Conservation (phyloP, 371 early-diverging fungal genomes). For the Mortierella sp. region DNA sequence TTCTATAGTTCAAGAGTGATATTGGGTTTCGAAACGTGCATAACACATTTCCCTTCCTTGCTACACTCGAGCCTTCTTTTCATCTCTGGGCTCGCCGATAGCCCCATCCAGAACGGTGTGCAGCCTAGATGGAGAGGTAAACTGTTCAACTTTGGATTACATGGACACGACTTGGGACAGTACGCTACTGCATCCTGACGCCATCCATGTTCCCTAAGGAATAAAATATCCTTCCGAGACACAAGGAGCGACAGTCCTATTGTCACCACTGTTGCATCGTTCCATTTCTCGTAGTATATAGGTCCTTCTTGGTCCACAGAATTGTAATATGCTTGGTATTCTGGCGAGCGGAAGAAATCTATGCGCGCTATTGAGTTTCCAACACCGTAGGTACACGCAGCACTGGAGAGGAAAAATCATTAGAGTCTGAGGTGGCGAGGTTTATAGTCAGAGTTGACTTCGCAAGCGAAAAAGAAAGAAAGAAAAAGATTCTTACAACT, state of each 20-base stretch:
- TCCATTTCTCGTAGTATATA: constrained; percentile 42
- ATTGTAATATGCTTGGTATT: constrained; percentile 26
- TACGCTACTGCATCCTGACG: constrained; percentile 9
- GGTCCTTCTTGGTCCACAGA: constrained; percentile 31
- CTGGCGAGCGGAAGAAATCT: constrained; percentile 40
- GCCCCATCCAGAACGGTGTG: constrained; percentile 29
- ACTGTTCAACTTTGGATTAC: constrained; percentile 7
- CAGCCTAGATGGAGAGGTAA: constrained; percentile 25
- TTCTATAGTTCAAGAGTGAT: neutral
- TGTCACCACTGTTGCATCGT: constrained; percentile 31
- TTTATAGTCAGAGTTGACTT: neutral
- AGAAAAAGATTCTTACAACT: constrained; percentile 17
- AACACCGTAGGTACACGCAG: constrained; percentile 32
- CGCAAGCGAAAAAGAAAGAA: too few relatives aligned
- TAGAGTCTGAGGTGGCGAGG: neutral
- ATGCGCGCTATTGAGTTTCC: constrained; percentile 33
- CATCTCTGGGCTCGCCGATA: constrained; percentile 23
- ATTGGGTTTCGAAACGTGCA: constrained; percentile 56
- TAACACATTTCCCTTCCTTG: constrained; percentile 59
- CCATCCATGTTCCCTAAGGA: constrained; percentile 30
- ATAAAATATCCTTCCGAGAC: constrained; percentile 15
- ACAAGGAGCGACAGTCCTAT: constrained; percentile 30
- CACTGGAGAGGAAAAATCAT: constrained; percentile 2
- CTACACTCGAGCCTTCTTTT: constrained; percentile 23
- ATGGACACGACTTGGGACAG: constrained; percentile 35